Evolutionary conservation across 2,329 filamentous ascomycete species (phyloP).

Genomic region (Trichophyton rubrum): DNA sequence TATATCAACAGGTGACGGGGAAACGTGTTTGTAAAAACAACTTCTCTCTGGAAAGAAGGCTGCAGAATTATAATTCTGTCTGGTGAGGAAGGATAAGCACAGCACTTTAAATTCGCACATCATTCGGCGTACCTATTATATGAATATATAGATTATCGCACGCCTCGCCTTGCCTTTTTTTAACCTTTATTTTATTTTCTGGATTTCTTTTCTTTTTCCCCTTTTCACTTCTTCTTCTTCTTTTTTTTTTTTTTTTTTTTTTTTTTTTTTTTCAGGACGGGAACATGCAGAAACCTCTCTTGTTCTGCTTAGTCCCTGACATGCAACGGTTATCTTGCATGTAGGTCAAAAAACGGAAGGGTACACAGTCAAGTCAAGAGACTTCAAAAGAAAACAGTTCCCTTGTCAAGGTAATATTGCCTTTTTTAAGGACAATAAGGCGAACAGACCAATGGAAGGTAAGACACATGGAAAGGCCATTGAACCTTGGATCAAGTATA

Average conservation of each 20-base stretch:
- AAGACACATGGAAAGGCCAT: neutral
- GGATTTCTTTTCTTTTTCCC: neutral
- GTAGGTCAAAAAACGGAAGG: neutral
- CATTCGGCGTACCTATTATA: neutral
- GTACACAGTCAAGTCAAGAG: neutral
- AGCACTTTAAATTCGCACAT: slow-evolving; percentile 5
- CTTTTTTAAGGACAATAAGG: neutral
- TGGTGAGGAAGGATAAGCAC: neutral
- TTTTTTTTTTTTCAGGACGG: neutral
- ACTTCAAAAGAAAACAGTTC: neutral
- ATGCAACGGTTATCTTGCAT: slow-evolving; percentile 6
- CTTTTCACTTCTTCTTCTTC: neutral
- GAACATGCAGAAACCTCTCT: neutral
- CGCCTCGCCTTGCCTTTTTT: neutral
- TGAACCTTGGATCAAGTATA: neutral
- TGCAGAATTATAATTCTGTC: slow-evolving; percentile 1
- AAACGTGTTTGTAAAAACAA: neutral
- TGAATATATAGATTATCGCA: neutral
- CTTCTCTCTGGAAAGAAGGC: neutral
- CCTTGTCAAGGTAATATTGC: neutral
- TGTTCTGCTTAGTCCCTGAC: slow-evolving; percentile 1
- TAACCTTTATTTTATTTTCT: neutral
- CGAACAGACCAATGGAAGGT: neutral
- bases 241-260: neutral
- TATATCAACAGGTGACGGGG: neutral